phyloP scores from a whole-genome alignment of 2,329 filamentous ascomycete species.

The Clarireedia hainanense region DNA sequence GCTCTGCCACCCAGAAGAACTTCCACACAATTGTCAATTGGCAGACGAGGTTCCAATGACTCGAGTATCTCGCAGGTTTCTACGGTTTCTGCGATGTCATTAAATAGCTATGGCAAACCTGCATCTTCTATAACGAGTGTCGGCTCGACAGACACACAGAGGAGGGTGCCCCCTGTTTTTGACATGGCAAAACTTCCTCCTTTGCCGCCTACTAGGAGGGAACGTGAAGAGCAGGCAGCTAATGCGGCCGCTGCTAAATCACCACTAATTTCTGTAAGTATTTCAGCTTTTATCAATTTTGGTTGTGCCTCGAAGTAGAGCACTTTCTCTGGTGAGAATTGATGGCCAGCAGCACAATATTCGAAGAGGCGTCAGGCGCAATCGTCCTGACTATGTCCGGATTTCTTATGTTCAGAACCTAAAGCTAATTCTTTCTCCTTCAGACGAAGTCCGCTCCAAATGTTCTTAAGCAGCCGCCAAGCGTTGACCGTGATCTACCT shows the following conservation, averaged over 20 bases:
- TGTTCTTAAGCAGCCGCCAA: slow-evolving; percentile 21
- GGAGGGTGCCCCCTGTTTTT: slow-evolving; percentile 48
- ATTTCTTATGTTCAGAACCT: too few species aligned
- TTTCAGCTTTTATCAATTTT: neutral
- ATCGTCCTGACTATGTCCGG: too few species aligned
- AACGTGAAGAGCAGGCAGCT: slow-evolving; percentile 39
- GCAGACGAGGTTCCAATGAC: slow-evolving; percentile 45
- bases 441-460: slow-evolving; percentile 32
- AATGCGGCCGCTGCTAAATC: slow-evolving; percentile 32
- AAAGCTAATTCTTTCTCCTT: neutral
- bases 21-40: slow-evolving; percentile 28
- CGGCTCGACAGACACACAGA: slow-evolving; percentile 33
- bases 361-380: too few species aligned
- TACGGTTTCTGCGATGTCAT: slow-evolving; percentile 43
- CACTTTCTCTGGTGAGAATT: too few species aligned
- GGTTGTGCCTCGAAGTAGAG: neutral
- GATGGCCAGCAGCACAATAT: too few species aligned
- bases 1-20: slow-evolving; percentile 1
- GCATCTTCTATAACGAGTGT: slow-evolving; percentile 41
- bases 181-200: slow-evolving; percentile 50
- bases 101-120: slow-evolving; percentile 29
- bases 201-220: slow-evolving; percentile 47
- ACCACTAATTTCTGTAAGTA: slow-evolving; percentile 4
- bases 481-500: slow-evolving; percentile 17
- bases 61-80: slow-evolving; percentile 50